These are phyloP conservation scores for Hordeum marinum DNA, from an alignment of 176 grass and related monocot species.

Conservation along the genomic window DNA sequence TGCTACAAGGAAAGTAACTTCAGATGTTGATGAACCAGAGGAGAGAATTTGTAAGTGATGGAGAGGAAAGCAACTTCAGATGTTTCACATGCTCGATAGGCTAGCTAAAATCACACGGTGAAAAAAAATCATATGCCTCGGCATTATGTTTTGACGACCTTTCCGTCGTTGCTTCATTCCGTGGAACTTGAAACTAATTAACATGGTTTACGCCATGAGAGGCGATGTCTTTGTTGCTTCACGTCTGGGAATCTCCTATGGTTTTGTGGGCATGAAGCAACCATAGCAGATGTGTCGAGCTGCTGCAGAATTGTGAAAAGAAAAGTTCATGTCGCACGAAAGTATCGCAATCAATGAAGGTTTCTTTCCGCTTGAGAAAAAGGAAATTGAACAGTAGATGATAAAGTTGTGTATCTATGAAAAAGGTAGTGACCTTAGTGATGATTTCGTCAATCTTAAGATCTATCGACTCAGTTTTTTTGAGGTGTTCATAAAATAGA, in stretches of 20 bases:
- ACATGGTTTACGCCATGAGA: neutral
- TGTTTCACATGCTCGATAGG: neutral
- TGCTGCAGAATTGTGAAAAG: neutral
- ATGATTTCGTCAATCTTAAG: too few relatives aligned
- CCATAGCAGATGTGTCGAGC: neutral
- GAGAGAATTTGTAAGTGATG: neutral
- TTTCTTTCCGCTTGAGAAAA: neutral
- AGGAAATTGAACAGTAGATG: neutral
- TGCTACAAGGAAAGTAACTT: neutral
- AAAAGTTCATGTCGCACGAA: neutral
- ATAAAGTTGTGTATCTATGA: neutral
- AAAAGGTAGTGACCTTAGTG: too few relatives aligned
- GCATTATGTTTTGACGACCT: neutral
- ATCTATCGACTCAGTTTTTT: too few relatives aligned
- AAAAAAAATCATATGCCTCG: neutral
- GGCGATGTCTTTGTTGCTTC: neutral
- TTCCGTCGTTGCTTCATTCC: neutral
- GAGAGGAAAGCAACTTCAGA: neutral
- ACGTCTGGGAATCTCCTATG: neutral
- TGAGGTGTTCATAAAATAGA: fast-evolving
- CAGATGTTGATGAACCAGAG: neutral
- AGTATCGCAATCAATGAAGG: neutral
- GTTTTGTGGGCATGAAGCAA: neutral
- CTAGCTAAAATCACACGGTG: neutral
- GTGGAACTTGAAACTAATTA: too few relatives aligned